Evolutionary conservation across 1,284 basidiomycete genomes (phyloP), one percentile per base, ranked within the genome.

Genomic region (Microstroma glucosiphilum): DNA sequence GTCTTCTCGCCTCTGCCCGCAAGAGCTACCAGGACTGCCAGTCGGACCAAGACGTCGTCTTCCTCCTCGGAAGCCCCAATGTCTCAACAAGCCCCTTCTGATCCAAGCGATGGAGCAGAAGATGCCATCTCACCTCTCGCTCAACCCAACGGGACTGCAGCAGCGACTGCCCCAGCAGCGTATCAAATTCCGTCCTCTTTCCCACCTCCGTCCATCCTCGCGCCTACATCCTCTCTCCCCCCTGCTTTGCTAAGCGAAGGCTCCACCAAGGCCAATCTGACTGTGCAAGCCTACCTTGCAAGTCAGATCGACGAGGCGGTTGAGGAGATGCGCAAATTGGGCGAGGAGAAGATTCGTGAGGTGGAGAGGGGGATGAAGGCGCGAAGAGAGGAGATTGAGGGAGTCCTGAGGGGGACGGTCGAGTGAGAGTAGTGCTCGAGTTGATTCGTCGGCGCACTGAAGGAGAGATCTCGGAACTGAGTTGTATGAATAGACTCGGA

Each of bases 271-370:
- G 21, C n/a, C 51, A 54, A 54, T 21, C n/a, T 54, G 17, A 19
- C 51, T 13, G 51, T 54, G 2, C 51, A 54, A 21, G 25, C 51
- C 13, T 54, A 54, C 51, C 25, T 54, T 15, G 17, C 19, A 25
- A 6, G 13, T 2, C 51, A 54, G 42, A 72, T 70, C 54, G 71
- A 73, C 42, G 53, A 67, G 1, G 69, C 69, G 51, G 67, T 75
- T 49, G 70, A 75, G 56, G 67, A 73, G 26, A 65, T 69, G 48
- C 51, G 66, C 15, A 65, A 70, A 40, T 23, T 23, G 26, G 51
- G 51, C 21, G 51, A 54, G 51, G 51, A 23, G 51, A 25, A 26
- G 51, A 21, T 54, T 2, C 2, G 25, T 6, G 21, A 26, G 26
- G n/a, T 54, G 15, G 51, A 54, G 25, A 25, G 25, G 51, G 25